Conservation (phyloP, 768 basidiomycete species). For the Macrolepiota fuliginosa region DNA sequence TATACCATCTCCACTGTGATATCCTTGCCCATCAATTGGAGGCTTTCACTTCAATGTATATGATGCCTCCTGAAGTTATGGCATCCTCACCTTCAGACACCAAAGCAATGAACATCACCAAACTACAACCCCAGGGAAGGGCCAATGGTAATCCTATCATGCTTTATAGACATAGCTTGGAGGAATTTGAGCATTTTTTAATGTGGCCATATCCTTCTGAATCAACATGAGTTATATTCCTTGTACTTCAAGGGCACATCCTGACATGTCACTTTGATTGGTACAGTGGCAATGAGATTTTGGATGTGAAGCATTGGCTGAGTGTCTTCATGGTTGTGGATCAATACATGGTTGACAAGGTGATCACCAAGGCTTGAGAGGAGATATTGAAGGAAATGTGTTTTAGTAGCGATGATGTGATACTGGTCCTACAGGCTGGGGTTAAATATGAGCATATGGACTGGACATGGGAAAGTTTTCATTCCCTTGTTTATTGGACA, state of each 20-base stretch:
- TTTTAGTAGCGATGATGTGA: neutral
- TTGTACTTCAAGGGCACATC: neutral
- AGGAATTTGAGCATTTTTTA: neutral
- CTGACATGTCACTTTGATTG: neutral
- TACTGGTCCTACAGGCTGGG: neutral
- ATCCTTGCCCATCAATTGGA: neutral
- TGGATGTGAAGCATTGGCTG: neutral
- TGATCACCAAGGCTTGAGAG: neutral
- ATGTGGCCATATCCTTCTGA: neutral
- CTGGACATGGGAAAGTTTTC: neutral
- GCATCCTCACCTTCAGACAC: too few relatives aligned
- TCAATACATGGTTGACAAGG: neutral
- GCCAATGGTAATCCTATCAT: neutral
- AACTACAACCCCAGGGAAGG: neutral
- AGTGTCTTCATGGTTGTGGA: neutral
- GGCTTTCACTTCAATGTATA: neutral
- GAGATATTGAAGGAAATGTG: neutral
- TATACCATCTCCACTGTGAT: neutral
- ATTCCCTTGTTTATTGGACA: neutral
- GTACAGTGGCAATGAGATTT: neutral
- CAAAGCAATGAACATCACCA: neutral
- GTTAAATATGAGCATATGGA: slow-evolving; percentile 4
- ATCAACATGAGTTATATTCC: neutral
- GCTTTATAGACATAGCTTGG: neutral
- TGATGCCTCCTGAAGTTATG: neutral